Evolutionary conservation across 2,329 filamentous ascomycete genomes (phyloP), one percentile per base, ranked within the genome.

Genomic region (Blumeria graminis): DNA sequence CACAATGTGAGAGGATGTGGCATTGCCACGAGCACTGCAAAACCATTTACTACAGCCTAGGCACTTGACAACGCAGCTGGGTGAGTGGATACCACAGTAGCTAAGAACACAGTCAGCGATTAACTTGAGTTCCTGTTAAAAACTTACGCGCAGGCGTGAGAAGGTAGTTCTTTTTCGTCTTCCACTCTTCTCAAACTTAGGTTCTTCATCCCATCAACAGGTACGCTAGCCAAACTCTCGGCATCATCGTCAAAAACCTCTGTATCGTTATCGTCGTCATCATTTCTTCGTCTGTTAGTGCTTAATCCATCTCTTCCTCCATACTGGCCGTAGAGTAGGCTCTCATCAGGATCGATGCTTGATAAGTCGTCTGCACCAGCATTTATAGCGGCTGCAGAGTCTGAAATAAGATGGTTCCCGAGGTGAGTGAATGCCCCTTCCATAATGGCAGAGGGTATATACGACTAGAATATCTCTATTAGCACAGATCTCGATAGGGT

Each of bases 21-120:
- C 89, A 69, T 95, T 98, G 62, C 92, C 90, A 65, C 90, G 86
- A 58, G 90, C 89, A 70, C 89, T 96, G 71, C 92, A 98, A 69
- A 98, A 98, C 92, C 92, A 98, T 68, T 96, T 98, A 73, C 80
- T 90, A 74, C 92, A 98, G 59, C 82, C 78, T 59, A 98, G 76
- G 67, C 92, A 98, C 71, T 95, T 96, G 64, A 98, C 92, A 57
- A 98, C 93, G 62, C 85, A 92, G 67, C 84, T 84, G 1, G 92
- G 84, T 58, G 93, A 94, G 72, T 98, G 92, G 61, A 98, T 98
- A 58, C 92, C 92, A 68, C 92, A 98, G 70, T 95, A 95, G 41
- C 87, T 92, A 55, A 56, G 56, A 48, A 59, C 51, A 58, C 61
- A 67, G 57, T 58, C 41, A 53, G 14, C 55, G 6, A 9, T n/a